Evolutionary conservation across 2,329 filamentous ascomycete genomes (phyloP).

Genomic region (Fusarium concolor): DNA sequence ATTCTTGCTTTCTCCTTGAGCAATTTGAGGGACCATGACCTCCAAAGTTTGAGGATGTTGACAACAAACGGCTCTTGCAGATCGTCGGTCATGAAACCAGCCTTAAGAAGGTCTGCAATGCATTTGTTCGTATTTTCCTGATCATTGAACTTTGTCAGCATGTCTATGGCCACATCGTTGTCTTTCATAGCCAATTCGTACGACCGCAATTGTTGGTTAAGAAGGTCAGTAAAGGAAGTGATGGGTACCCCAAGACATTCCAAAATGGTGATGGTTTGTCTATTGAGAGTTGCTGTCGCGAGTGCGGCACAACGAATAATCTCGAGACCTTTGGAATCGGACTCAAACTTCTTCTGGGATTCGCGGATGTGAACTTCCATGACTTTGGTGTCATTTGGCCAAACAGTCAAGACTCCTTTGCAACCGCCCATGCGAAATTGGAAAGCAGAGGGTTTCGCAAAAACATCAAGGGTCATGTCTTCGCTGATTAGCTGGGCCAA

Average conservation of each 20-base stretch:
- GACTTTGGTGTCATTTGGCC: constrained; percentile 73
- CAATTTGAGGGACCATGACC: constrained; percentile 87
- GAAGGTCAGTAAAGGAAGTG: constrained; percentile 73
- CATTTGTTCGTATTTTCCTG: constrained; percentile 82
- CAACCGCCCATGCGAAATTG: constrained; percentile 94
- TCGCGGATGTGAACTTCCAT: constrained; percentile 81
- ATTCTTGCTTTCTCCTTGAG: constrained; percentile 95
- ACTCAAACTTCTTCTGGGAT: constrained; percentile 89
- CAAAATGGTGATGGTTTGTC: constrained; percentile 89
- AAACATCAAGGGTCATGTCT: constrained; percentile 72
- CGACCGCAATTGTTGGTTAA: constrained; percentile 73
- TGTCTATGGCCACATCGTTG: constrained; percentile 69
- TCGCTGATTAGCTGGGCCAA: constrained; percentile 78
- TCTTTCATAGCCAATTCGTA: constrained; percentile 78
- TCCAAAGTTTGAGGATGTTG: constrained; percentile 85
- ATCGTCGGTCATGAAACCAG: constrained; percentile 78
- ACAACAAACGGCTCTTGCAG: constrained; percentile 81
- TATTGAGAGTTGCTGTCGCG: constrained; percentile 83
- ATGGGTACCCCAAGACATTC: constrained; percentile 79
- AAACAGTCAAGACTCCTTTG: constrained; percentile 87
- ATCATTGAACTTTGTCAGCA: constrained; percentile 83
- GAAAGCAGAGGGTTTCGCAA: constrained; percentile 79
- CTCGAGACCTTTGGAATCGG: constrained; percentile 78
- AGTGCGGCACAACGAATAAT: constrained; percentile 85
- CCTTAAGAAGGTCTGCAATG: constrained; percentile 79